Conservation (phyloP, 345 rosid genomes). For the Hibiscus syriacus region DNA sequence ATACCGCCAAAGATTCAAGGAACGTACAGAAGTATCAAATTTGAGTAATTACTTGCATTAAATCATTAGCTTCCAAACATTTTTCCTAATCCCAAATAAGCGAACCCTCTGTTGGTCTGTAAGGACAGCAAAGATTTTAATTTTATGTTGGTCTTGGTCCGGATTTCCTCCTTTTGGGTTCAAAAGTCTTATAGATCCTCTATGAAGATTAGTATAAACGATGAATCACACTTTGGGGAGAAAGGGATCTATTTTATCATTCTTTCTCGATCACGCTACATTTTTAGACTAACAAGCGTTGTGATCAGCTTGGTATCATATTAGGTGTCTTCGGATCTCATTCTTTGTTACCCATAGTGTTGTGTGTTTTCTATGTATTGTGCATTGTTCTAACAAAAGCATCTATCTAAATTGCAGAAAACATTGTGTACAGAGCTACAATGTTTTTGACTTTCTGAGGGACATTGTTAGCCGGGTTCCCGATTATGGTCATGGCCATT, state of each 20-base stretch:
- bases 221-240: not conserved
- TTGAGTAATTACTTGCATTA: not conserved
- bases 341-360: not conserved
- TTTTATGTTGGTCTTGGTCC: not conserved
- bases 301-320: not conserved
- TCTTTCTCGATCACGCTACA: not conserved
- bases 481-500: conserved; percentile 75
- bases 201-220: not conserved
- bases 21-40: not conserved
- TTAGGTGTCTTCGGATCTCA: not conserved
- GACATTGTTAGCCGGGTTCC: conserved; percentile 95
- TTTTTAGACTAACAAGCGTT: not conserved
- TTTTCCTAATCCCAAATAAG: not conserved
- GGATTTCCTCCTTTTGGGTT: not conserved
- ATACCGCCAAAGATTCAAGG: not conserved
- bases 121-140: not conserved
- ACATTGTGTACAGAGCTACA: conserved; percentile 91
- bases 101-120: not conserved
- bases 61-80: not conserved
- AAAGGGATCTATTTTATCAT: not conserved
- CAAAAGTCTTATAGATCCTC: not conserved
- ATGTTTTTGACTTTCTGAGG: conserved; percentile 94
- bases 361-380: not conserved
- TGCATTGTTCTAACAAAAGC: conserved; percentile 6
- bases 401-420: conserved; percentile 51